Evolutionary conservation across 2,329 filamentous ascomycete species (phyloP), one percentile per base, ranked within the genome.

Genomic region (Diaporthe australafricana): DNA sequence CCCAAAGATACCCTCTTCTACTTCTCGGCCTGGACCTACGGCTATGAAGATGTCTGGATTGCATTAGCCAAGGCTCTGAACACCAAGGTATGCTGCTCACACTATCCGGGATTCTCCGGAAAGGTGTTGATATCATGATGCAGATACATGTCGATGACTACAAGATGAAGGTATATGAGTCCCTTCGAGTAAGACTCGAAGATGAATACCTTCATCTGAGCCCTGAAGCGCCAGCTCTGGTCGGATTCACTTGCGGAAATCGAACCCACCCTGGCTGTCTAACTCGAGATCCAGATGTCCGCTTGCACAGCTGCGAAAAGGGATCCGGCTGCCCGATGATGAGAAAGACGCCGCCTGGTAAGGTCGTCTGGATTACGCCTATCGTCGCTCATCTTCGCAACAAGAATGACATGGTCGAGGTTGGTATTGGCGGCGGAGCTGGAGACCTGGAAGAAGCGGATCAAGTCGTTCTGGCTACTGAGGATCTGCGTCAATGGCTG

Each of bases 11-110:
- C 94, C 0, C 80, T 92, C 0, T 98, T 98, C 77, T 93, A 97
- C 79, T 87, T 98, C 56, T 90, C 95, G 70, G 90, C 94, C 0
- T 98, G 95, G 95, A 98, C 96, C 0, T 96, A 96, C 78, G 94
- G 93, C 76, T 83, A 78, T 74, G 95, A 98, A 79, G 93, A 97
- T 67, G 94, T 98, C 0, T 98, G 95, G 95, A 85, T 95, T 72
- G 92, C 94, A 0, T 82, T 98, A 0, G 91, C 94, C 0, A 88
- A 91, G 27, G 89, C 90, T 14, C 83, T 98, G 0, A 82, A 89
- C 7, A 92, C 91, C 3, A 87, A 86, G 78, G 91, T 92, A 81
- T 71, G 77, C 70, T 8, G 1, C 9, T 20, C 12, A 45, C 5
- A 14, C 4, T 5, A 3, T 8, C 20, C 4, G 20, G 14, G 3